phyloP scores from a whole-genome alignment of 306 rosid genomes.

The Inga leiocalycina region DNA sequence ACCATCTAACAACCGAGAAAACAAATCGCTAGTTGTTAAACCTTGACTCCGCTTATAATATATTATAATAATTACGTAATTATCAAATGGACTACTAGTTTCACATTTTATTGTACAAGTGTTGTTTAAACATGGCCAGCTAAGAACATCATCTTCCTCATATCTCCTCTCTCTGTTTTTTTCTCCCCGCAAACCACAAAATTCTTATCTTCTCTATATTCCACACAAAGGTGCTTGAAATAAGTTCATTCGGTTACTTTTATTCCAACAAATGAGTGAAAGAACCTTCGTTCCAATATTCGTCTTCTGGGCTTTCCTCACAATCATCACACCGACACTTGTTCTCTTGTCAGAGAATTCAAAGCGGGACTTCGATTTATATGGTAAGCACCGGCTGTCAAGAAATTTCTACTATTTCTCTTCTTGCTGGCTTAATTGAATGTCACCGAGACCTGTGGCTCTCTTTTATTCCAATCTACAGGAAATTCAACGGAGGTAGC shows the following conservation, averaged over 20 bases:
- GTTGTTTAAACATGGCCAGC: constrained; percentile 27
- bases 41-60: constrained; percentile 45
- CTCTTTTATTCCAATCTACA: constrained; percentile 24
- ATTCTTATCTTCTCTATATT: not conserved
- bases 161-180: not conserved
- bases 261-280: constrained; percentile 44
- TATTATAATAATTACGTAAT: constrained; percentile 9
- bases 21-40: constrained; percentile 48
- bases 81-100: constrained; percentile 18
- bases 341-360: constrained; percentile 53
- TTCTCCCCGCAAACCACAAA: not conserved
- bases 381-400: constrained; percentile 29
- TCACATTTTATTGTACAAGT: constrained; percentile 27
- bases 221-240: not conserved
- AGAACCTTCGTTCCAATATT: constrained; percentile 59
- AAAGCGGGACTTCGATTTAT: constrained; percentile 38
- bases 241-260: not conserved
- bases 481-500: constrained; percentile 46
- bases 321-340: constrained; percentile 59
- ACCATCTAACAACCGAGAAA: constrained; percentile 73
- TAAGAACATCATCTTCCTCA: constrained; percentile 25
- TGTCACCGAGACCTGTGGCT: not conserved
- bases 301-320: constrained; percentile 65
- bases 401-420: not conserved
- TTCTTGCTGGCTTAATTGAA: not conserved